phyloP scores from a whole-genome alignment of 2,329 filamentous ascomycete genomes.

The Bipolaris bicolor region DNA sequence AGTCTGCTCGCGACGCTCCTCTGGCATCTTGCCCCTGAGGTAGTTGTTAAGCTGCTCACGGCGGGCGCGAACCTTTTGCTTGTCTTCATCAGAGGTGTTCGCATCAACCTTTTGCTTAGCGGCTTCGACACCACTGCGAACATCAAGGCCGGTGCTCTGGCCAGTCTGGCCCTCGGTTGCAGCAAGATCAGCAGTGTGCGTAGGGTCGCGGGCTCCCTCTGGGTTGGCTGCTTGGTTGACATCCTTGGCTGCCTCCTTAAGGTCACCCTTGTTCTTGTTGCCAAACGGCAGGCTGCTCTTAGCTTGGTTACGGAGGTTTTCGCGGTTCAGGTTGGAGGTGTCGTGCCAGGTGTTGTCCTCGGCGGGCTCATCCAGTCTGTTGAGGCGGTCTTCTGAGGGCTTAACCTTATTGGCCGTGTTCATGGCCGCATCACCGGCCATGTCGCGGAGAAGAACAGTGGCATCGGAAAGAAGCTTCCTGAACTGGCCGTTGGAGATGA shows the following conservation, averaged over 20 bases:
- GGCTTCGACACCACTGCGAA: slow-evolving; percentile 56
- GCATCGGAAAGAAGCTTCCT: slow-evolving; percentile 86
- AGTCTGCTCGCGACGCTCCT: slow-evolving; percentile 90
- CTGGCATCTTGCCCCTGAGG: slow-evolving; percentile 82
- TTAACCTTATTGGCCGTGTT: slow-evolving; percentile 77
- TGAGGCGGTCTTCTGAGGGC: slow-evolving; percentile 77
- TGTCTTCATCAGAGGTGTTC: slow-evolving; percentile 69
- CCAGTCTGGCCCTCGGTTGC: slow-evolving; percentile 58
- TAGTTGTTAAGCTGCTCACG: slow-evolving; percentile 70
- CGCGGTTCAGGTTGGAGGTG: slow-evolving; percentile 74
- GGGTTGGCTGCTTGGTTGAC: slow-evolving; percentile 65
- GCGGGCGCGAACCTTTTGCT: slow-evolving; percentile 49
- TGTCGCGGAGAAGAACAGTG: slow-evolving; percentile 80
- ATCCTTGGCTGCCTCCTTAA: slow-evolving; percentile 62
- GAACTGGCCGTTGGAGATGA: slow-evolving; percentile 97
- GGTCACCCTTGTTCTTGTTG: slow-evolving; percentile 58
- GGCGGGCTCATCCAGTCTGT: slow-evolving; percentile 81
- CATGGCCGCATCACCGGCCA: slow-evolving; percentile 85
- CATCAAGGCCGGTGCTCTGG: slow-evolving; percentile 58
- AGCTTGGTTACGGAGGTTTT: slow-evolving; percentile 71
- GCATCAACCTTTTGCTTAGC: slow-evolving; percentile 65
- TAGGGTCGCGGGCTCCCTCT: slow-evolving; percentile 59
- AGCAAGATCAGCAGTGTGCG: slow-evolving; percentile 60
- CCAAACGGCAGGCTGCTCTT: slow-evolving; percentile 63
- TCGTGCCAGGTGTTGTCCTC: slow-evolving; percentile 95